A percentile compares a stretch with the other conserved stretches of the same genome.
Evolutionary conservation across 148 eudicot species (phyloP).

Genomic region (Rhododendron kiyosumense): DNA sequence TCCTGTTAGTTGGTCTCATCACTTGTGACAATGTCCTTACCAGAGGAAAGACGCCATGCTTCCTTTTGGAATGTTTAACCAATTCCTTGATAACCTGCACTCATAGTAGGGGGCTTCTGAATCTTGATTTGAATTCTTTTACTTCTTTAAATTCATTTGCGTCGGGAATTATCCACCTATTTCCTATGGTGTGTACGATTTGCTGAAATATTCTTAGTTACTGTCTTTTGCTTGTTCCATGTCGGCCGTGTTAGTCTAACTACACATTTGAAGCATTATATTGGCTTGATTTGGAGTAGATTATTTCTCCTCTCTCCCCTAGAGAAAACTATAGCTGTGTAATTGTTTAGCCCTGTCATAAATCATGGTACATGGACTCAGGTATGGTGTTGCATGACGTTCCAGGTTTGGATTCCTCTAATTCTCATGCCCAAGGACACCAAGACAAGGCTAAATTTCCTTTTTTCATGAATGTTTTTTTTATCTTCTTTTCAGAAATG

Average conservation of each 20-base stretch:
- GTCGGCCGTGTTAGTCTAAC: not conserved
- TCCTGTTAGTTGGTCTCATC: not conserved
- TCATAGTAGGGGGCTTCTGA: not conserved
- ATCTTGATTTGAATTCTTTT: not conserved
- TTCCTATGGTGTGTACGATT: not conserved
- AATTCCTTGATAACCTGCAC: not conserved
- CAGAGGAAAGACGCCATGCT: not conserved
- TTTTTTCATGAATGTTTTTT: not conserved
- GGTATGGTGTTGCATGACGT: not conserved
- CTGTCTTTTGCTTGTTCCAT: conserved; percentile 2
- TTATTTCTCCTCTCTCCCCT: not conserved
- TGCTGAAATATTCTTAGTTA: not conserved
- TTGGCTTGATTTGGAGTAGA: not conserved
- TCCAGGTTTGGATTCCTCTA: not conserved
- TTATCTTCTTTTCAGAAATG: not conserved
- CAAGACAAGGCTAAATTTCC: not conserved
- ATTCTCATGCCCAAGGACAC: not conserved
- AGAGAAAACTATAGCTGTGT: not conserved
- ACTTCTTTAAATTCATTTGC: not conserved
- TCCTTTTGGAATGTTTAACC: not conserved
- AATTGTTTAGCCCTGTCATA: not conserved
- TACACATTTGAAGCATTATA: not conserved
- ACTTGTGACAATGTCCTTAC: not conserved
- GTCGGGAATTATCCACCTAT: not conserved
- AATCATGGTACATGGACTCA: not conserved